phyloP scores from a whole-genome alignment of 192 early-diverging fungal species.

The Rhizophagus sp. region DNA sequence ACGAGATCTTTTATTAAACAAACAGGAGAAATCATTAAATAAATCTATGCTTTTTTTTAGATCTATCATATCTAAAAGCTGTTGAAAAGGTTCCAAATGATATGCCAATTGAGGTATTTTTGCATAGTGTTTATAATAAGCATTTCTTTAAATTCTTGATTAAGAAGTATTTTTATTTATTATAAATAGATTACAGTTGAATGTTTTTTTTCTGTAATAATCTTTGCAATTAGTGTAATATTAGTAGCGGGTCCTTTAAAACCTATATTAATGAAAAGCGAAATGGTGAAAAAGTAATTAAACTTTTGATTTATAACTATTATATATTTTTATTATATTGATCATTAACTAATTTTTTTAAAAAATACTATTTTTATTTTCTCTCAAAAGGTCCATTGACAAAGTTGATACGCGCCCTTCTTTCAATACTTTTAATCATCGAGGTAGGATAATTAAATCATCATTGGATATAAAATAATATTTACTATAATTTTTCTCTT shows the following conservation, averaged over 20 bases:
- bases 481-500: too few relatives aligned
- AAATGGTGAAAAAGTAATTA: constrained; percentile 61
- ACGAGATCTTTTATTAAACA: too few relatives aligned
- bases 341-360: too few relatives aligned
- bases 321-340: background rate
- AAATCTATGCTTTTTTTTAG: constrained; percentile 17
- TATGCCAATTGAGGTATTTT: constrained; percentile 45
- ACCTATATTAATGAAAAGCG: constrained; percentile 58
- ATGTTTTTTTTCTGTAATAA: constrained; percentile 46
- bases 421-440: constrained; percentile 61
- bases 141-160: background rate
- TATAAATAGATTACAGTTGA: constrained; percentile 48
- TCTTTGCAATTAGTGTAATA: constrained; percentile 50
- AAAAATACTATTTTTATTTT: background rate
- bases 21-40: background rate
- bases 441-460: constrained; percentile 39
- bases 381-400: constrained; percentile 51
- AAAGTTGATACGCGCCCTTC: constrained; percentile 60
- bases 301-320: background rate
- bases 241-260: constrained; percentile 57
- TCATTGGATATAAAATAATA: background rate
- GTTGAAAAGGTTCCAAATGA: constrained; percentile 37
- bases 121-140: background rate
- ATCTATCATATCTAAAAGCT: constrained; percentile 50
- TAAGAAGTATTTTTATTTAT: background rate